These are phyloP conservation scores for Colletotrichum tamarilloi DNA, from an alignment of 2,329 filamentous ascomycete species.

Conservation along the genomic window DNA sequence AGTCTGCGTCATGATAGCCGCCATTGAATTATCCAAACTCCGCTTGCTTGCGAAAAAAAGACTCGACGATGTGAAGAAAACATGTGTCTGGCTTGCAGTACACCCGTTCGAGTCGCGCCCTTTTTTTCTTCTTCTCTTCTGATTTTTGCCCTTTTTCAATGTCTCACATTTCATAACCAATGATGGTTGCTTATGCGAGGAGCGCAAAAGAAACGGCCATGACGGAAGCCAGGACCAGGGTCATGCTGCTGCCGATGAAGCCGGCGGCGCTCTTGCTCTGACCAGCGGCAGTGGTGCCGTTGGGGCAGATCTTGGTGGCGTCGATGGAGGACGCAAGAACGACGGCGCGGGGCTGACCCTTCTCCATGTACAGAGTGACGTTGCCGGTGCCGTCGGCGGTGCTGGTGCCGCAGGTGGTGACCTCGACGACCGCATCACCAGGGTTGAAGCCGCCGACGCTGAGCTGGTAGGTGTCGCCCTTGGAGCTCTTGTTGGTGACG, in stretches of 20 bases:
- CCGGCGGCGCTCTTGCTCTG: conserved; percentile 18
- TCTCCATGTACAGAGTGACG: conserved; percentile 32
- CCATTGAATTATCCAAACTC: conserved; percentile 17
- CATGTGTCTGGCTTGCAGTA: conserved; percentile 14
- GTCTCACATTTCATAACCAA: neutral
- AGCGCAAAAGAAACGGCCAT: conserved; percentile 24
- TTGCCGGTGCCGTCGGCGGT: conserved; percentile 33
- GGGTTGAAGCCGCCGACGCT: conserved; percentile 31
- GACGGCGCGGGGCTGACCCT: conserved; percentile 28
- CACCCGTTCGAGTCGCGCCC: neutral
- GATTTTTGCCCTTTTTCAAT: neutral
- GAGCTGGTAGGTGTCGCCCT: conserved; percentile 29
- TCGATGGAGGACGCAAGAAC: conserved; percentile 14
- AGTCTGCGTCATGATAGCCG: neutral
- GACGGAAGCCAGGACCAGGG: conserved; percentile 24
- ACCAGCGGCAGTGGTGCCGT: conserved; percentile 22
- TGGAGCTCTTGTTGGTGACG: conserved; percentile 34
- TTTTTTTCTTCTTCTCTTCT: neutral
- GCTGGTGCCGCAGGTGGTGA: conserved; percentile 19
- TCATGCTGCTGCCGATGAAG: conserved; percentile 19
- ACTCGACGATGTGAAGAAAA: conserved; percentile 4
- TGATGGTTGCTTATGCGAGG: conserved; percentile 16
- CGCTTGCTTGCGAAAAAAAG: conserved; percentile 2
- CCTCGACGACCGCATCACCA: conserved; percentile 28
- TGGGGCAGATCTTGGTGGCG: conserved; percentile 18